Evolutionary conservation across 2,329 filamentous ascomycete species (phyloP).

Genomic region (Orbilia quercus): DNA sequence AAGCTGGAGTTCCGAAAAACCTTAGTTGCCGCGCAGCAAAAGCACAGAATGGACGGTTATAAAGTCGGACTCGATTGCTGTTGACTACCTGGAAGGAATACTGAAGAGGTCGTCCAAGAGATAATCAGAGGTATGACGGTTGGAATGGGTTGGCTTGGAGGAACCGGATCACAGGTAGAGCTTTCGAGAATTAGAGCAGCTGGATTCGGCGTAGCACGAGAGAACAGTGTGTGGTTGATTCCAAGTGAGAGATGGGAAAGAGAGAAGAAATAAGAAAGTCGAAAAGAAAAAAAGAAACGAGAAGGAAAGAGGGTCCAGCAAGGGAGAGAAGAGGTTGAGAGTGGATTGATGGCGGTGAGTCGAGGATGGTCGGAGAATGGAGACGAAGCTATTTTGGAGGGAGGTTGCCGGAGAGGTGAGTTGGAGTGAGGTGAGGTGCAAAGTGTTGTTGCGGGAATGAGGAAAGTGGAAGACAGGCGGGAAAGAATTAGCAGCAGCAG

Average conservation of each 20-base stretch:
- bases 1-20: conserved; percentile 9
- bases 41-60: conserved; percentile 16
- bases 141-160: conserved; percentile 32
- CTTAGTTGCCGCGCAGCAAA: neutral
- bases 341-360: conserved; percentile 6
- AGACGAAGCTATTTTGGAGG: neutral
- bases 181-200: conserved; percentile 30
- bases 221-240: conserved; percentile 25
- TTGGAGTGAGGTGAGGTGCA: conserved; percentile 14
- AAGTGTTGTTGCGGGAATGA: conserved; percentile 45
- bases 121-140: conserved; percentile 36
- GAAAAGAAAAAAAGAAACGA: conserved; percentile 7
- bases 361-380: conserved; percentile 3
- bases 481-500: conserved; percentile 49
- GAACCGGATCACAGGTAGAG: conserved; percentile 36
- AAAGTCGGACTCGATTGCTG: conserved; percentile 10
- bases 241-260: conserved; percentile 19
- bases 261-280: too few relatives aligned
- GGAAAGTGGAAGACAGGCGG: conserved; percentile 53
- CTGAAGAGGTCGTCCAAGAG: conserved; percentile 33
- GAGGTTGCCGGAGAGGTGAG: conserved; percentile 13
- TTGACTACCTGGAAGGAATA: neutral
- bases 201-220: conserved; percentile 43
- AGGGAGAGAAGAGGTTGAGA: conserved; percentile 19
- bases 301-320: conserved; percentile 9